Percentiles rank a stretch among this genome's conserved stretches.
These are phyloP conservation scores for Ceratobasidium sp. DNA, from an alignment of 1,284 basidiomycete species.

Conservation along the genomic window DNA sequence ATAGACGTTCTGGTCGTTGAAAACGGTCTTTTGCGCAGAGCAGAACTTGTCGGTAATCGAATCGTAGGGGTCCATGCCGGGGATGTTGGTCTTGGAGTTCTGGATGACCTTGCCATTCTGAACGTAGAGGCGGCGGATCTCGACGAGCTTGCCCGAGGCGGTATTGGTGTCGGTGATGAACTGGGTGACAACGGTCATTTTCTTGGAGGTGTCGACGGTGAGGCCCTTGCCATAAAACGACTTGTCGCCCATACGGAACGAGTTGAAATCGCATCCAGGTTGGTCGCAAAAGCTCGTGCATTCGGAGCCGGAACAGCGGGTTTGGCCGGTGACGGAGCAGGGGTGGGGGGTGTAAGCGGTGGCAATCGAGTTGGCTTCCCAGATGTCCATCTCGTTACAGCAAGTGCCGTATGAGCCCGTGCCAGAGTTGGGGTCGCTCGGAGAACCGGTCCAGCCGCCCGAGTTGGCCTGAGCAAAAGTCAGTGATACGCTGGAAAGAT, in stretches of 20 bases:
- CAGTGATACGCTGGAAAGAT: conserved; percentile 49
- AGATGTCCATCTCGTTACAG: conserved; percentile 63
- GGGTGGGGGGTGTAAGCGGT: too few species aligned
- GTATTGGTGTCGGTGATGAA: too few species aligned
- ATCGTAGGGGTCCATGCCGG: conserved; percentile 53
- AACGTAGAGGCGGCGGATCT: conserved; percentile 68
- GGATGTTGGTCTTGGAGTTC: too few species aligned
- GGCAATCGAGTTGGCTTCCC: conserved; percentile 60
- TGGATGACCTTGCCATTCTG: too few species aligned
- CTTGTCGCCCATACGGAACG: too few species aligned
- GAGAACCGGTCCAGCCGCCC: conserved; percentile 52
- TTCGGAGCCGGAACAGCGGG: conserved; percentile 40
- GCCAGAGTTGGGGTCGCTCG: conserved; percentile 55
- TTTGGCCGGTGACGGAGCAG: conserved; percentile 1
- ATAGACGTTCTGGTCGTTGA: conserved; percentile 64
- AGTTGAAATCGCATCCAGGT: conserved; percentile 70
- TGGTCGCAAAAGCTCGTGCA: conserved; percentile 55
- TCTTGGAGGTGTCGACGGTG: conserved; percentile 65
- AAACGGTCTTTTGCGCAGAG: conserved; percentile 59
- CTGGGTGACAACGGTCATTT: too few species aligned
- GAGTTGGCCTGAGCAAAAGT: conserved; percentile 59
- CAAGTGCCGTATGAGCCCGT: conserved; percentile 62
- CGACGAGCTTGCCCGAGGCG: conserved; percentile 61
- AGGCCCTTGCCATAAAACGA: too few species aligned
- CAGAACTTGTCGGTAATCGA: conserved; percentile 62